Base-by-base conservation (phyloP, 2,329 filamentous ascomycete species). In the Gaeumannomyces sp. region DNA sequence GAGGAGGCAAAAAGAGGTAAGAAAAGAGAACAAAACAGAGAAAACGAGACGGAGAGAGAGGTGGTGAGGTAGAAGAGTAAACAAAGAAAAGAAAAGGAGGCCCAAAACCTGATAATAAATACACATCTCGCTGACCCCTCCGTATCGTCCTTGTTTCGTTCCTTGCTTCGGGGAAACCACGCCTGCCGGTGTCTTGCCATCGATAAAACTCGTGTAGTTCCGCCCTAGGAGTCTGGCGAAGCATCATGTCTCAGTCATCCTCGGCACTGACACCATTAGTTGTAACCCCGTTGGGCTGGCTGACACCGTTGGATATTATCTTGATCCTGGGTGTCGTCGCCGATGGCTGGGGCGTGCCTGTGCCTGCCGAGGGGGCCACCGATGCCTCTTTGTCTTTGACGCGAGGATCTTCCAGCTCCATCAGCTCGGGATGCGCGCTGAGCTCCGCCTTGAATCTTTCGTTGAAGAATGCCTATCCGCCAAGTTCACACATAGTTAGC, bases 381-480 rank as follows among this genome's bases (percentile, higher is more conserved):
- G 79, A 79, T 65, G 77, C 75, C 1, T 78, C 75, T 7, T 80
- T 80, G 7, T 68, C 67, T 56, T 63, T 63, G 28, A 19, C 31
- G 31, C 38, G 28, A 27, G 45, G 45, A 35, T 22, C 28, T 59
- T 72, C 71, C 66, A 72, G 59, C 65, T 72, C 64, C 66, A 70
- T 70, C 58, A 72, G 69, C 64, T 70, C 69, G 19, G 69, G 68
- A 62, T 71, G 70, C 4, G 65, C 66, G 8, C 67, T 65, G 27
- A 71, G 62, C 65, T 69, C 68, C 19, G 69, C 82, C 67, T 84
- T 79, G 59, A 84, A 80, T 69, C 80, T 81, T 28, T 75, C 75
- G 64, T 80, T 80, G 74, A 85, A 87, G 73, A 81, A 86, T 74
- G 83, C 80, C 86, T 88, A 66, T 27, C 13, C 25, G 14, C 2